These are phyloP conservation scores for Neonectria coccinea DNA, from an alignment of 2,329 filamentous ascomycete genomes.

Conservation along the genomic window DNA sequence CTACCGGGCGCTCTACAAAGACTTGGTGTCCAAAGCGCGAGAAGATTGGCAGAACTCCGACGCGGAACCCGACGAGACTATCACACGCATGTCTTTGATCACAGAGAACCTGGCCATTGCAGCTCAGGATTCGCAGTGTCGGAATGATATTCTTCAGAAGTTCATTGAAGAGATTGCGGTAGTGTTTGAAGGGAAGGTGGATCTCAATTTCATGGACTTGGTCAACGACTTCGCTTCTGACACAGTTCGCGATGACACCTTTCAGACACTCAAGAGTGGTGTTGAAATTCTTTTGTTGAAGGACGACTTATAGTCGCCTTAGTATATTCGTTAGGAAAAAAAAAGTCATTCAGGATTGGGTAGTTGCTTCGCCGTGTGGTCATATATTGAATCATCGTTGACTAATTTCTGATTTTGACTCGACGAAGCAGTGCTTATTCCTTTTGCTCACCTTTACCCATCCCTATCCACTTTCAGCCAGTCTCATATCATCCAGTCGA, in stretches of 20 bases:
- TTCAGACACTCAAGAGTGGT: constrained; percentile 3
- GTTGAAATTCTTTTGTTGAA: neutral
- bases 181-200: neutral
- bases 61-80: neutral
- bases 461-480: too few relatives aligned
- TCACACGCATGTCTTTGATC: neutral
- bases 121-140: neutral
- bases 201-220: neutral
- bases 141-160: neutral
- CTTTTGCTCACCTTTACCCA: too few relatives aligned
- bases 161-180: constrained; percentile 3
- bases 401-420: too few relatives aligned
- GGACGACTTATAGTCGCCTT: neutral
- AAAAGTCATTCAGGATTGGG: too few relatives aligned
- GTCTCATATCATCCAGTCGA: too few relatives aligned
- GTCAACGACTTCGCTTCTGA: constrained; percentile 2
- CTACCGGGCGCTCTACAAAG: constrained; percentile 8
- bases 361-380: too few relatives aligned
- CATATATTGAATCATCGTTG: too few relatives aligned
- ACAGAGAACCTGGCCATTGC: neutral
- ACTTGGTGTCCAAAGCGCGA: neutral
- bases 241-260: neutral
- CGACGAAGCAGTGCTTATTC: too few relatives aligned
- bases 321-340: too few relatives aligned
- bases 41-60: neutral